A percentile compares a stretch with the other conserved stretches of the same genome.
These are phyloP conservation scores for Pneumocystis oryctolagi DNA, from an alignment of 1,139 yeast genomes.

Conservation along the genomic window DNA sequence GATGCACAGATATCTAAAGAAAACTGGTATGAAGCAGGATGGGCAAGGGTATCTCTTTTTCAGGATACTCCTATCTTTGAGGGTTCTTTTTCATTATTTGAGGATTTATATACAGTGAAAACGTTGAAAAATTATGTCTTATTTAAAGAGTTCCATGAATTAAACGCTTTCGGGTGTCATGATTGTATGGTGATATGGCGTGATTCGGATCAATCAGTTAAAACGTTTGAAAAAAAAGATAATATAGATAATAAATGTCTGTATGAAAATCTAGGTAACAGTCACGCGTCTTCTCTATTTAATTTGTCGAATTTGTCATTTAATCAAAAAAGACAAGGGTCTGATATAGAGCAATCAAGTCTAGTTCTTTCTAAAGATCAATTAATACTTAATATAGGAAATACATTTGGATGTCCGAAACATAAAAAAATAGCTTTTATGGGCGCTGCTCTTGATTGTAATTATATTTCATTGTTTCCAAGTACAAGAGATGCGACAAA, in stretches of 20 bases:
- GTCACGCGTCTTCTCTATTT: not conserved
- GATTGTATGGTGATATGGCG: slow-evolving; percentile 12
- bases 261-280: not conserved
- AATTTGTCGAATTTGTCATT: not conserved
- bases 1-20: not conserved
- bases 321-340: not conserved
- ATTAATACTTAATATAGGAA: slow-evolving; percentile 22
- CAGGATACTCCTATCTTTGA: slow-evolving; percentile 9
- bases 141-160: slow-evolving; percentile 4
- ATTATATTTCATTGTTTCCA: slow-evolving; percentile 22
- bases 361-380: slow-evolving; percentile 21
- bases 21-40: not conserved
- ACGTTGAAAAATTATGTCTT: slow-evolving; percentile 3
- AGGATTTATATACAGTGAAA: slow-evolving; percentile 7
- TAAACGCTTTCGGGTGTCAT: not conserved
- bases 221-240: not conserved
- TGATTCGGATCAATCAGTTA: slow-evolving; percentile 2
- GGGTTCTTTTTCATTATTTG: slow-evolving; percentile 12
- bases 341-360: slow-evolving; percentile 15
- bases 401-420: slow-evolving; percentile 25
- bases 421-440: slow-evolving; percentile 24
- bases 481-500: slow-evolving; percentile 22
- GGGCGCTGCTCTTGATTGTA: slow-evolving; percentile 29
- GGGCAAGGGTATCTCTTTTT: slow-evolving; percentile 2
- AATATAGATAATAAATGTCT: not conserved